Evolutionary conservation across 768 basidiomycete genomes (phyloP).

Genomic region (Pleurotus platypus): DNA sequence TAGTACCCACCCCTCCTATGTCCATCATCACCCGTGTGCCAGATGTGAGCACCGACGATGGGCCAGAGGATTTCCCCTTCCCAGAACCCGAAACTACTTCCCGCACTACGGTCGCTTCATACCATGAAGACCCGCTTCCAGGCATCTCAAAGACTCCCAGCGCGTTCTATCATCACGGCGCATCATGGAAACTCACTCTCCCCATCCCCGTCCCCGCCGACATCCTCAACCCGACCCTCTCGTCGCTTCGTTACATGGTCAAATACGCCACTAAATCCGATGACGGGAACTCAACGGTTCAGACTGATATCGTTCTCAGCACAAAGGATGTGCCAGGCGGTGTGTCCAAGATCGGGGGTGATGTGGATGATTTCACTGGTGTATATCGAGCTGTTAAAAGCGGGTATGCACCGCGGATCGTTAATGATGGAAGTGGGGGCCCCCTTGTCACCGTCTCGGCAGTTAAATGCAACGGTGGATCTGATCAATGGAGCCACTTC

Average conservation of each 20-base stretch:
- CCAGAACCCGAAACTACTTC: too few species aligned
- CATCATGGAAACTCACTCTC: conserved; percentile 13
- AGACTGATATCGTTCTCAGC: conserved; percentile 17
- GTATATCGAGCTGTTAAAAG: conserved; percentile 1
- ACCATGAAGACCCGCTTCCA: conserved; percentile 12
- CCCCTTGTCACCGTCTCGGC: conserved; percentile 15
- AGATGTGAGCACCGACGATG: too few species aligned
- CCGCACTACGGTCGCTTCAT: conserved; percentile 9
- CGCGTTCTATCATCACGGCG: background rate
- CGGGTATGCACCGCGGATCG: conserved; percentile 14
- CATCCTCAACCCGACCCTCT: conserved; percentile 15
- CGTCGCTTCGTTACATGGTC: conserved; percentile 15
- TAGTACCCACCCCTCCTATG: too few species aligned
- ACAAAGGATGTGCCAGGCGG: conserved; percentile 5
- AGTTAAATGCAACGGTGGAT: conserved; percentile 16
- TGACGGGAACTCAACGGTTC: conserved; percentile 17
- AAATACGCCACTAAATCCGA: conserved; percentile 19
- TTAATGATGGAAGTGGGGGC: conserved; percentile 11
- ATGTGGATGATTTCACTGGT: too few species aligned
- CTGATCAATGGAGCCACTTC: conserved; percentile 18
- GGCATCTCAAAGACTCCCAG: conserved; percentile 4
- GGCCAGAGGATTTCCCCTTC: too few species aligned
- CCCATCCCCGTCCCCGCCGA: conserved; percentile 9
- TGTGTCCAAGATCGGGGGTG: background rate
- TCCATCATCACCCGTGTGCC: too few species aligned